Base-by-base conservation (phyloP, 108 stramenopile species). In the Seminavis robusta region DNA sequence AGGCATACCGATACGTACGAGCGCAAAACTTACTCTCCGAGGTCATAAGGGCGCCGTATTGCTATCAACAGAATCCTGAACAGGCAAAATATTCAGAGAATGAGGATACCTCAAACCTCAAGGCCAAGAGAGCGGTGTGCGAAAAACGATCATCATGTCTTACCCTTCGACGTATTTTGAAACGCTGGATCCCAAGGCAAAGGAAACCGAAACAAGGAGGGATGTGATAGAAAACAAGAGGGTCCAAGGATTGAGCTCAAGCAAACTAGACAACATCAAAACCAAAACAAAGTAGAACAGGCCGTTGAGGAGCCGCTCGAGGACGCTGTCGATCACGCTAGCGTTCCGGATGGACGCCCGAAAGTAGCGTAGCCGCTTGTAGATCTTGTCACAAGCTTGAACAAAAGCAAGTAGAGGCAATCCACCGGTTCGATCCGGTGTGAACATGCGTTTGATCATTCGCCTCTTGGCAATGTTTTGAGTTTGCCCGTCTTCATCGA, bases 201-300 rank as follows among this genome's bases (percentile, higher is more conserved):
- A 88, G 2, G 85, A 75, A 47, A 86, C 69, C 0, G 83, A 74
- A 17, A 92, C 80, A 37, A 88, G 13, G 3, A 92, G 60, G 15
- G 86, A 78, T 5, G 81, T 72, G 33, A 86, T 36, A 17, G 86
- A 78, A 3, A 52, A 30, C 16, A 52, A 36, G 2, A 52, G 55
- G 17, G 83, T 67, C 81, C 79, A 81, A 1, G 87, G 91, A 50
- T 88, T 86, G 31, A 84, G 55, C n/a, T 75, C 41, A 29, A 92
- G 40, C 0, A 88, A 44, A n/a, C 46, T 40, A 44, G 87, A 37
- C 0, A 86, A 46, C 24, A 72, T 45, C 42, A 86, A 52, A 19
- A 48, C 52, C 13, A 92, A 63, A 40, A 79, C 62, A 55, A 88
- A 83, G 42, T 42, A 51, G 30, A 84, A 85, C 8, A 80, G 33